A percentile compares a stretch with the other conserved stretches of the same genome.
These are phyloP conservation scores for Aspergillus campestris DNA, from an alignment of 495 filamentous ascomycete species.

Conservation along the genomic window DNA sequence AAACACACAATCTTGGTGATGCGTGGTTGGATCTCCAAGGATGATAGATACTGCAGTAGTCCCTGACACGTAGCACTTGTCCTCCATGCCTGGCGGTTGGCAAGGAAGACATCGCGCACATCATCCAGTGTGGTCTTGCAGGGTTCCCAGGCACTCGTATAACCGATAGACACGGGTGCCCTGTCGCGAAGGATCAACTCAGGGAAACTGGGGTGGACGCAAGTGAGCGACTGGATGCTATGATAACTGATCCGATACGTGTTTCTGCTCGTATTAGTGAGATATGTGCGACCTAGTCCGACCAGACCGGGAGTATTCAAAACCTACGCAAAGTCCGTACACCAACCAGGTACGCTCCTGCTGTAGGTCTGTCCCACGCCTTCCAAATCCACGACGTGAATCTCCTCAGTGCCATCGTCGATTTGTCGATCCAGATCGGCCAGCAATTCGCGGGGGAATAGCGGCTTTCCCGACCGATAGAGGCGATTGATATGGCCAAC, in stretches of 20 bases:
- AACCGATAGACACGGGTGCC: constrained; percentile 14
- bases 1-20: constrained; percentile 15
- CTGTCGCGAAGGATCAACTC: constrained; percentile 9
- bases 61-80: constrained; percentile 6
- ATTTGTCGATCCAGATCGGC: constrained; percentile 13
- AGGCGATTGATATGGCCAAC: constrained; percentile 7
- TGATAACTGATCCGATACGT: constrained; percentile 17
- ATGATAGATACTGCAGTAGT: constrained; percentile 4
- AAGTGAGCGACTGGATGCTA: constrained; percentile 13
- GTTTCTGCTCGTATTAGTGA: constrained; percentile 4
- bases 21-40: background rate
- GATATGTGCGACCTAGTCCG: too few relatives aligned
- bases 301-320: background rate
- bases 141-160: constrained; percentile 5
- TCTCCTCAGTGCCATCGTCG: constrained; percentile 9
- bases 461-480: constrained; percentile 11
- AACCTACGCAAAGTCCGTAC: constrained; percentile 13
- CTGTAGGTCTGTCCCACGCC: constrained; percentile 8
- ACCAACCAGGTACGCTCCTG: constrained; percentile 10
- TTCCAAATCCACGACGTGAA: constrained; percentile 12
- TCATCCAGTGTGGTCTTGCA: constrained; percentile 1
- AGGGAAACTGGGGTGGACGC: constrained; percentile 9
- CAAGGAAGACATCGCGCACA: constrained; percentile 1
- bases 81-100: constrained; percentile 3
- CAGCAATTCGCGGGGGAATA: constrained; percentile 16